Percentiles rank a stretch among this genome's conserved stretches.
phyloP scores from a whole-genome alignment of 768 basidiomycete genomes.

The Suillus brevipes region DNA sequence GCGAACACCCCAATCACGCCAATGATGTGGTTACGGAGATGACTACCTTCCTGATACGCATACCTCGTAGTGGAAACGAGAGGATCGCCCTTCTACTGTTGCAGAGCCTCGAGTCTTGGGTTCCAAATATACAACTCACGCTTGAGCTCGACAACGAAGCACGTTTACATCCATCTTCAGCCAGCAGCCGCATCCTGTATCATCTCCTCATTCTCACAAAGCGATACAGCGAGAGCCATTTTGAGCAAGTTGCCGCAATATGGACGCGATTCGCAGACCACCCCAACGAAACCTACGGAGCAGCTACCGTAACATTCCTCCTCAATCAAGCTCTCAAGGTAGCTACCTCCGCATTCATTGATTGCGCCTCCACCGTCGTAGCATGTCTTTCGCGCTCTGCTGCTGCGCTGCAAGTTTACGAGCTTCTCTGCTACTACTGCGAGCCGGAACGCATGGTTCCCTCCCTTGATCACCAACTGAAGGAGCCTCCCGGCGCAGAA shows the following conservation, averaged over 20 bases:
- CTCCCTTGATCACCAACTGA: conserved; percentile 68
- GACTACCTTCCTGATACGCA: conserved; percentile 67
- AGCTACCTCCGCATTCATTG: conserved; percentile 74
- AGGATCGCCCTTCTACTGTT: conserved; percentile 62
- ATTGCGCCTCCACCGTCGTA: conserved; percentile 77
- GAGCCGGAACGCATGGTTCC: conserved; percentile 85
- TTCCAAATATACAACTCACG: conserved; percentile 60
- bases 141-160: conserved; percentile 58
- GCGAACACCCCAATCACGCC: conserved; percentile 69
- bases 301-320: conserved; percentile 78
- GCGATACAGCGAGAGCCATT: conserved; percentile 68
- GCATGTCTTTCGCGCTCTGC: conserved; percentile 80
- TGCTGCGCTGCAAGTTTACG: conserved; percentile 71
- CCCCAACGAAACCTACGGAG: conserved; percentile 71
- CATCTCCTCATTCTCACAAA: conserved; percentile 83
- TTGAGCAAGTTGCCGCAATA: conserved; percentile 77
- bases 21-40: conserved; percentile 68
- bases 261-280: conserved; percentile 79
- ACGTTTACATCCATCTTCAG: conserved; percentile 30
- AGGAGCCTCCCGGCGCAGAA: conserved; percentile 54
- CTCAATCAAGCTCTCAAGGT: conserved; percentile 87
- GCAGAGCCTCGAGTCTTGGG: conserved; percentile 83
- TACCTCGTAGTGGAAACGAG: conserved; percentile 50
- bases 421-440: conserved; percentile 82
- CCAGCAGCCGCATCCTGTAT: conserved; percentile 67